These are phyloP conservation scores for Neofusicoccum parvum DNA, from an alignment of 2,329 filamentous ascomycete genomes.

Conservation along the genomic window DNA sequence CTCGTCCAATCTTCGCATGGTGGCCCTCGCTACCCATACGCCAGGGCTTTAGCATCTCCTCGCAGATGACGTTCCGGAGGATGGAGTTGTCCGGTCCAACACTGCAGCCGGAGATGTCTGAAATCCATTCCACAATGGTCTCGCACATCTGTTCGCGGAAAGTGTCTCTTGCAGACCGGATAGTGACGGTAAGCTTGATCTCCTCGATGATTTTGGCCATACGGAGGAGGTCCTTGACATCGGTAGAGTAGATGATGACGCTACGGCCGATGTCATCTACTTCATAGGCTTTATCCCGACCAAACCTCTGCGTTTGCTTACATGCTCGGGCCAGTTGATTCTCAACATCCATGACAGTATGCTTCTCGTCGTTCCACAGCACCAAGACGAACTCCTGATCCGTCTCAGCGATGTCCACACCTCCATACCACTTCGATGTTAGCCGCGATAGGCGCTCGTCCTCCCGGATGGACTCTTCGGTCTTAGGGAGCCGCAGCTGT, in stretches of 20 bases:
- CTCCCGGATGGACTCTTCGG: slow-evolving; percentile 73
- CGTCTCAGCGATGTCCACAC: slow-evolving; percentile 61
- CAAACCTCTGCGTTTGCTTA: slow-evolving; percentile 68
- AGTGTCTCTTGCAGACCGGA: slow-evolving; percentile 88
- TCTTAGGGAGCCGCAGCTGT: slow-evolving; percentile 84
- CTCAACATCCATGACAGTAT: slow-evolving; percentile 87
- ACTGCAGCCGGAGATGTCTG: slow-evolving; percentile 86
- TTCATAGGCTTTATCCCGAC: slow-evolving; percentile 76
- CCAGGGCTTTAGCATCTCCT: slow-evolving; percentile 89
- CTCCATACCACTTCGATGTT: slow-evolving; percentile 69
- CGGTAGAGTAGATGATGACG: slow-evolving; percentile 74
- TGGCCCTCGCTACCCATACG: slow-evolving; percentile 79
- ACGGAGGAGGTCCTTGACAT: slow-evolving; percentile 71
- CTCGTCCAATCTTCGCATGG: slow-evolving; percentile 75
- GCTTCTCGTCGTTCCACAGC: slow-evolving; percentile 98
- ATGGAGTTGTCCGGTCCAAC: slow-evolving; percentile 80
- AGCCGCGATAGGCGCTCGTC: slow-evolving; percentile 83
- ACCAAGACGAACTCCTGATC: slow-evolving; percentile 80
- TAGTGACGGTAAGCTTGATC: slow-evolving; percentile 94
- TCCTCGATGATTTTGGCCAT: slow-evolving; percentile 89
- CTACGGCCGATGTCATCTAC: slow-evolving; percentile 87
- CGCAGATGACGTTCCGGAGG: slow-evolving; percentile 79
- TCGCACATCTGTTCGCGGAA: slow-evolving; percentile 98
- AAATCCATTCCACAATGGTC: slow-evolving; percentile 95
- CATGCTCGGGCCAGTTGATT: slow-evolving; percentile 91